phyloP scores from a whole-genome alignment of 192 early-diverging fungal species.

The Podila clonocystis region DNA sequence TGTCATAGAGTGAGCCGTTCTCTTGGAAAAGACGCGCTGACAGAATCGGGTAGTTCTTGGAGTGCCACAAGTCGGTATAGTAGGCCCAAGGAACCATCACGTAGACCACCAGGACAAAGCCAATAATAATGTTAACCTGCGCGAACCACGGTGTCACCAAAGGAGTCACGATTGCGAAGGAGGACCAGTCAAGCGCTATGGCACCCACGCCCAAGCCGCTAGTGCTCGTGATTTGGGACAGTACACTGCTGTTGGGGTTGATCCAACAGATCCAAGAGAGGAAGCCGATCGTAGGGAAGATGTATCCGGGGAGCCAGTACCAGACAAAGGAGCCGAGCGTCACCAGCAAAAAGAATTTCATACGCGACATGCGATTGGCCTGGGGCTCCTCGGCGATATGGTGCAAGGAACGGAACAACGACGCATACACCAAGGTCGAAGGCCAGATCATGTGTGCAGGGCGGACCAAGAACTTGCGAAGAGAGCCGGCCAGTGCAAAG shows the following conservation, averaged over 20 bases:
- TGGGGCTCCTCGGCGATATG: slow-evolving; percentile 6
- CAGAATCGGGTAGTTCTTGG: slow-evolving; percentile 47
- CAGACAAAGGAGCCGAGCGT: slow-evolving; percentile 58
- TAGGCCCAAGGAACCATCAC: slow-evolving; percentile 59
- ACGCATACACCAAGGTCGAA: slow-evolving; percentile 70
- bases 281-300: slow-evolving; percentile 53
- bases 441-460: slow-evolving; percentile 90
- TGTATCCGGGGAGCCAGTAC: slow-evolving; percentile 63
- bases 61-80: slow-evolving; percentile 56
- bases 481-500: slow-evolving; percentile 71
- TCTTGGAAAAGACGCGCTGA: no score
- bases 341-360: slow-evolving; percentile 63
- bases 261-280: slow-evolving; percentile 61
- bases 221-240: slow-evolving; percentile 49
- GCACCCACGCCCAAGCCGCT: slow-evolving; percentile 59
- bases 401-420: slow-evolving; percentile 80
- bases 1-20: no score
- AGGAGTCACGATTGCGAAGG: slow-evolving; percentile 24
- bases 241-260: slow-evolving; percentile 39
- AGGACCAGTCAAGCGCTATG: slow-evolving; percentile 67
- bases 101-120: slow-evolving; percentile 57
- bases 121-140: slow-evolving; percentile 53
- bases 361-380: slow-evolving; percentile 45
- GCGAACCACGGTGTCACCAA: slow-evolving; percentile 51
- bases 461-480: slow-evolving; percentile 79